Evolutionary conservation across 768 basidiomycete species (phyloP).

Genomic region (Lactarius sanguifluus): DNA sequence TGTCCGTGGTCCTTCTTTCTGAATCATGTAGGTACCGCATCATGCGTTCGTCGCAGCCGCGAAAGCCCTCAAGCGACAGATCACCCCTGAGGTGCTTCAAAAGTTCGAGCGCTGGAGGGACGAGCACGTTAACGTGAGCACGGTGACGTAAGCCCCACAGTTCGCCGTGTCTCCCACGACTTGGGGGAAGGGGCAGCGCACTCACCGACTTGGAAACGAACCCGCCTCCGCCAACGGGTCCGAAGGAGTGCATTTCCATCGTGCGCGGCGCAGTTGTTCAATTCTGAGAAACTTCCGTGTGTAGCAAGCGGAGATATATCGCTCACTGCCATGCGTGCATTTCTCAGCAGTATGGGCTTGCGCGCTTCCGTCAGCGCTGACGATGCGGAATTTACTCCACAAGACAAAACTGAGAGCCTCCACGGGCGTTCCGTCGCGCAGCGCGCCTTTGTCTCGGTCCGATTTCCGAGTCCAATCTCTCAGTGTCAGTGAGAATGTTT

Average conservation of each 20-base stretch:
- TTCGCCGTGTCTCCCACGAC: background rate
- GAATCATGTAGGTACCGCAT: constrained; percentile 60
- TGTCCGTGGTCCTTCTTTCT: constrained; percentile 1
- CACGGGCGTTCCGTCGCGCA: constrained; percentile 10
- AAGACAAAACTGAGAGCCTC: background rate
- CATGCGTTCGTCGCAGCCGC: constrained; percentile 76
- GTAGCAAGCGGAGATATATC: constrained; percentile 9
- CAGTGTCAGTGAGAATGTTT: constrained; percentile 1
- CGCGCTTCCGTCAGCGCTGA: background rate
- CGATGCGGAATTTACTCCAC: background rate
- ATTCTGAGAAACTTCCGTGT: constrained; percentile 3
- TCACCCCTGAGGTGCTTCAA: constrained; percentile 75
- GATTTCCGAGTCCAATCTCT: background rate
- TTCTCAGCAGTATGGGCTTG: background rate
- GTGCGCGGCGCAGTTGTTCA: constrained; percentile 1
- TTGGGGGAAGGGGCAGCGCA: background rate
- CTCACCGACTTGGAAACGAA: background rate
- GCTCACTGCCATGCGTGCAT: constrained; percentile 3
- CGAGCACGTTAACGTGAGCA: constrained; percentile 13
- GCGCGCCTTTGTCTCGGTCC: constrained; percentile 10
- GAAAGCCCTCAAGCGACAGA: constrained; percentile 67
- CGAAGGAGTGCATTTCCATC: background rate
- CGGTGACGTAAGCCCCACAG: background rate
- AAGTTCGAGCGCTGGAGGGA: constrained; percentile 71
- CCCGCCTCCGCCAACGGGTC: background rate